Conservation (phyloP, 768 basidiomycete species). For the Glaciozyma antarctica region DNA sequence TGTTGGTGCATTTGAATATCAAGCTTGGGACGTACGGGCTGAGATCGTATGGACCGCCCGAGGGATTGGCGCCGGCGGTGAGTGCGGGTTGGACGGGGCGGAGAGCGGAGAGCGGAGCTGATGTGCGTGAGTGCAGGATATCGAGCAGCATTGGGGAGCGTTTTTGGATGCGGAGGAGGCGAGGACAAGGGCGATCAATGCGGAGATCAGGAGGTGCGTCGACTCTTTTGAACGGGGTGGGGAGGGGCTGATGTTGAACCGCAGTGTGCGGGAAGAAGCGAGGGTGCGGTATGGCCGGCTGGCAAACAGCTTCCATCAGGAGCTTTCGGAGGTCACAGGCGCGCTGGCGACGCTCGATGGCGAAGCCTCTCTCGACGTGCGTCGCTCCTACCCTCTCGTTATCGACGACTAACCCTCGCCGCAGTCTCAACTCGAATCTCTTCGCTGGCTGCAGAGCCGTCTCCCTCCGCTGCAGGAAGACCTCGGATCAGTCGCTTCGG, state of each 20-base stretch:
- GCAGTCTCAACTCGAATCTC: slow-evolving; percentile 64
- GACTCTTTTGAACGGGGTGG: not conserved
- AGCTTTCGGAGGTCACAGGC: slow-evolving; percentile 55
- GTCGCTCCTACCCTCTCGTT: not conserved
- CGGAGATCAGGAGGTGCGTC: slow-evolving; percentile 73
- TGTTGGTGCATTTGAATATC: slow-evolving; percentile 87
- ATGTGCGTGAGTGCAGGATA: slow-evolving; percentile 44
- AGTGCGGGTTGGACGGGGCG: slow-evolving; percentile 28
- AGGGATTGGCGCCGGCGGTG: slow-evolving; percentile 56
- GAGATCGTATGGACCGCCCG: slow-evolving; percentile 68
- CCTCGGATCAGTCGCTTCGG: slow-evolving; percentile 47
- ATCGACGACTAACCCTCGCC: not conserved
- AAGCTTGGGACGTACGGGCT: slow-evolving; percentile 85
- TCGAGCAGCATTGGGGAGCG: slow-evolving; percentile 66
- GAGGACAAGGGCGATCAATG: slow-evolving; percentile 73
- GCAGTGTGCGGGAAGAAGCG: slow-evolving; percentile 69
- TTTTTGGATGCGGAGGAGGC: slow-evolving; percentile 65
- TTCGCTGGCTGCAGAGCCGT: slow-evolving; percentile 55
- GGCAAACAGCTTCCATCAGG: slow-evolving; percentile 65
- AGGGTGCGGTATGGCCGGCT: slow-evolving; percentile 67
- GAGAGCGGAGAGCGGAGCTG: not conserved
- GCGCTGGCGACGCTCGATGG: slow-evolving; percentile 69
- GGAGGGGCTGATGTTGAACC: not conserved
- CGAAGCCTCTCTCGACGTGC: slow-evolving; percentile 53
- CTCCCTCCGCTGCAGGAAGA: slow-evolving; percentile 56